Conservation (phyloP, 495 filamentous ascomycete species). For the Extremus antarcticus region DNA sequence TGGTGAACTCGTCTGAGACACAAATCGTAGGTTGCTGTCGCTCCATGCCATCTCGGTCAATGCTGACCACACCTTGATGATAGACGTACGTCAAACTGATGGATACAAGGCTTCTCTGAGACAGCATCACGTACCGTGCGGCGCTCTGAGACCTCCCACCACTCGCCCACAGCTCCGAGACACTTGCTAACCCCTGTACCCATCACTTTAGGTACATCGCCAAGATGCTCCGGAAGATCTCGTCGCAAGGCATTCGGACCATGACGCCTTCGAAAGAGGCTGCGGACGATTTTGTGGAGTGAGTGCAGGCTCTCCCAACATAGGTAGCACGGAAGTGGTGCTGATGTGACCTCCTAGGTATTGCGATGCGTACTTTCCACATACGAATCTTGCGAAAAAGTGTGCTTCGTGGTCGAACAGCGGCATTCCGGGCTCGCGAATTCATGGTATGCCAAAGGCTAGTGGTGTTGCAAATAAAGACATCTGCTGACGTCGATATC, state of each 20-base stretch:
- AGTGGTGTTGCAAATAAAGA: no score
- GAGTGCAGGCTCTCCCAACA: not conserved
- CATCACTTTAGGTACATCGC: slow-evolving; percentile 51
- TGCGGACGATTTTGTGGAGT: slow-evolving; percentile 49
- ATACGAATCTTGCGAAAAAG: slow-evolving; percentile 49
- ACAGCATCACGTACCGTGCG: no score
- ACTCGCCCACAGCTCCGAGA: no score
- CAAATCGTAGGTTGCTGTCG: not conserved
- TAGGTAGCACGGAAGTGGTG: no score
- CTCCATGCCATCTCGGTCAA: no score
- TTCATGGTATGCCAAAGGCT: no score
- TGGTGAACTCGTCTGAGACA: slow-evolving; percentile 45
- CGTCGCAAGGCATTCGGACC: slow-evolving; percentile 52
- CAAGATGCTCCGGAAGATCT: slow-evolving; percentile 52
- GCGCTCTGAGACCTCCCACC: no score
- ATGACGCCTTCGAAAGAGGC: slow-evolving; percentile 44
- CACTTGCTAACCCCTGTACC: no score
- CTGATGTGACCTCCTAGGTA: slow-evolving; percentile 25
- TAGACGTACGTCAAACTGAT: no score
- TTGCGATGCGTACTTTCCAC: slow-evolving; percentile 49
- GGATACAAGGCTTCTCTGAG: no score
- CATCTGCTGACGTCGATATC: not conserved
- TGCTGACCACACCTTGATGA: no score
- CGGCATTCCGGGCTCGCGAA: slow-evolving; percentile 43
- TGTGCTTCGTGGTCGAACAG: slow-evolving; percentile 66